A percentile compares a stretch with the other conserved stretches of the same genome.
Evolutionary conservation across 78 protist genomes (phyloP).

Genomic region (Planoprotostelium fungivorum): DNA sequence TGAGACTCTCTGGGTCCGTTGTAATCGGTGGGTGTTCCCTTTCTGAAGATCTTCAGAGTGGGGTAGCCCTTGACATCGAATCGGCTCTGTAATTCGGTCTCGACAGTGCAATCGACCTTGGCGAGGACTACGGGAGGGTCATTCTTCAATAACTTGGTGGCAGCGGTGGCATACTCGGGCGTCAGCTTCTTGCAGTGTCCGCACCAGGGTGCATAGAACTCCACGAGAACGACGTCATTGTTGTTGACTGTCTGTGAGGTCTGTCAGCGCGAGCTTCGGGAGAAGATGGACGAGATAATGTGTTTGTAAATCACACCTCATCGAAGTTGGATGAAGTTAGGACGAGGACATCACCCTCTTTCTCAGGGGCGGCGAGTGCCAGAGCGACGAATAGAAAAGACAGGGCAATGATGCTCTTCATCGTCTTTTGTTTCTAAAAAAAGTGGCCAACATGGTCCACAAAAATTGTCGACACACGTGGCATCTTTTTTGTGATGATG

Average conservation of each 20-base stretch:
- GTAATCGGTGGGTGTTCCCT: constrained; percentile 27
- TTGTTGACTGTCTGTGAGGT: constrained; percentile 13
- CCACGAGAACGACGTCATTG: constrained; percentile 64
- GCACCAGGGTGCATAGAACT: constrained; percentile 81
- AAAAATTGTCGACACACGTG: no score
- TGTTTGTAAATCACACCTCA: constrained; percentile 8
- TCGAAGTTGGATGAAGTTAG: constrained; percentile 67
- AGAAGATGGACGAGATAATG: background rate
- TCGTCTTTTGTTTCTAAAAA: background rate
- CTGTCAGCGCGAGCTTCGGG: background rate
- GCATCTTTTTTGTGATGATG: no score
- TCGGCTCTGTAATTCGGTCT: constrained; percentile 3
- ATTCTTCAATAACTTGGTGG: constrained; percentile 40
- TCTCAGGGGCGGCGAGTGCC: background rate
- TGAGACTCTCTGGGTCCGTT: background rate
- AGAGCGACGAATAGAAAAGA: background rate
- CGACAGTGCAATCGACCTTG: constrained; percentile 59
- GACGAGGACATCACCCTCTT: constrained; percentile 34
- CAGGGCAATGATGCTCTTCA: background rate
- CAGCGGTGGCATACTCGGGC: constrained; percentile 74
- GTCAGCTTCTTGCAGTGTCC: constrained; percentile 78
- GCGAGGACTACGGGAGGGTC: constrained; percentile 69
- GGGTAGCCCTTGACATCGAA: constrained; percentile 36
- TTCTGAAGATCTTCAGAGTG: constrained; percentile 60
- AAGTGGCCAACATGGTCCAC: background rate